Evolutionary conservation across 805 yeast species (phyloP).

Genomic region (Sungouiella thailandica): DNA sequence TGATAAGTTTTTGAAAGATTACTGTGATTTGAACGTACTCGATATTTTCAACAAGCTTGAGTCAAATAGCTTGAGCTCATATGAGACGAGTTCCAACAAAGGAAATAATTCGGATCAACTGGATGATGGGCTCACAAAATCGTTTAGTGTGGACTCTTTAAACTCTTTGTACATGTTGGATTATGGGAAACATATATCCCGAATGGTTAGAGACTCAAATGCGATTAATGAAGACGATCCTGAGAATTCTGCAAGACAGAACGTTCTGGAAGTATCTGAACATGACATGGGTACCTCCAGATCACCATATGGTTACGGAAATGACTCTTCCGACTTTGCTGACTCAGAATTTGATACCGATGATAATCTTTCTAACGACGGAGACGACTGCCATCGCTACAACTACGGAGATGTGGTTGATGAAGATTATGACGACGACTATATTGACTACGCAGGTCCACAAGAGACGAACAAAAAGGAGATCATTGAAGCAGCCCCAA

Average conservation of each 20-base stretch:
- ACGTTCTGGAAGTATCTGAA: conserved; percentile 6
- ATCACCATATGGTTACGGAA: conserved; percentile 2
- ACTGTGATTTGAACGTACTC: conserved; percentile 41
- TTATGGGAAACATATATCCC: conserved; percentile 37
- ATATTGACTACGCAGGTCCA: conserved; percentile 9
- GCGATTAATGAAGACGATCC: conserved; percentile 2
- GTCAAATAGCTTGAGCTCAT: conserved; percentile 6
- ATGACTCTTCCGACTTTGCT: conserved; percentile 23
- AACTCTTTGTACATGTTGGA: conserved; percentile 35
- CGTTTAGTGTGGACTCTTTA: conserved; percentile 35
- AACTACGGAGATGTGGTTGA: conserved; percentile 31
- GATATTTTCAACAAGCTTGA: conserved; percentile 33
- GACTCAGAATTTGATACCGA: conserved; percentile 33
- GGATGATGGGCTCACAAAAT: conserved; percentile 22
- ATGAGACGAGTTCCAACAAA: conserved; percentile 6
- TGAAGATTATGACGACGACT: conserved; percentile 19
- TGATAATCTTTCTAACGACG: conserved; percentile 21
- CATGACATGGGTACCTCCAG: neutral
- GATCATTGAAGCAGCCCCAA: conserved; percentile 2
- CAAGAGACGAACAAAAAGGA: conserved; percentile 3
- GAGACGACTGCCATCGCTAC: conserved; percentile 22
- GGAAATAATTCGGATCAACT: conserved; percentile 9
- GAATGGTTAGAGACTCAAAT: conserved; percentile 28
- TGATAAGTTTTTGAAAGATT: conserved; percentile 40
- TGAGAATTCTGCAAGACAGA: conserved; percentile 5